A percentile compares a stretch with the other conserved stretches of the same genome.
Evolutionary conservation across 768 basidiomycete genomes (phyloP).

Genomic region (Tulasnella calospora): DNA sequence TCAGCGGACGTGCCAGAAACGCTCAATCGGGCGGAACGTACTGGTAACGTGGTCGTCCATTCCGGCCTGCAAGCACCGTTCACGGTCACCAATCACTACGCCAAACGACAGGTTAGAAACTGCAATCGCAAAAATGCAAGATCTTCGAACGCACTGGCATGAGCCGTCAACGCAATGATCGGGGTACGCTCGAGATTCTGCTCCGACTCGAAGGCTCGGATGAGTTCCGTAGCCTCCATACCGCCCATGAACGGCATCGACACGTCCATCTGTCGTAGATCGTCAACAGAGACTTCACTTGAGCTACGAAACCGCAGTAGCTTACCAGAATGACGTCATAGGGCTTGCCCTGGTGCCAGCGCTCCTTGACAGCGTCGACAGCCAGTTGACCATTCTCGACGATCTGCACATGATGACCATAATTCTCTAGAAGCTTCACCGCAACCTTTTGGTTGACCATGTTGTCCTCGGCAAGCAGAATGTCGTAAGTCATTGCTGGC

Average conservation of each 20-base stretch:
- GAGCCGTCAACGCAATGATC: slow-evolving; percentile 94
- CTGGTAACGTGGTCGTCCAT: slow-evolving; percentile 80
- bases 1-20: neutral
- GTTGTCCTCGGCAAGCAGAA: slow-evolving; percentile 95
- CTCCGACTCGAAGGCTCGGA: slow-evolving; percentile 76
- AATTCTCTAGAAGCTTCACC: slow-evolving; percentile 92
- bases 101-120: neutral
- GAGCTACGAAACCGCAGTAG: slow-evolving; percentile 26
- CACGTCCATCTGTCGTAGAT: slow-evolving; percentile 75
- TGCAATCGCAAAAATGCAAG: neutral
- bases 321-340: slow-evolving; percentile 90
- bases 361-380: slow-evolving; percentile 82
- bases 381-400: slow-evolving; percentile 96
- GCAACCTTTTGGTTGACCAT: slow-evolving; percentile 94
- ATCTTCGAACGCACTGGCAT: slow-evolving; percentile 68
- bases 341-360: slow-evolving; percentile 62
- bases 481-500: slow-evolving; percentile 83
- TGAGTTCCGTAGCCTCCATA: slow-evolving; percentile 93
- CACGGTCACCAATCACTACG: slow-evolving; percentile 82
- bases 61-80: slow-evolving; percentile 69
- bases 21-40: slow-evolving; percentile 39
- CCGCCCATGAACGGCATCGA: slow-evolving; percentile 99
- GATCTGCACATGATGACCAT: slow-evolving; percentile 91
- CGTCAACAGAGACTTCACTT: slow-evolving; percentile 20
- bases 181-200: slow-evolving; percentile 69